Evolutionary conservation across 2,329 filamentous ascomycete genomes (phyloP).

Genomic region (Trichophyton schoenleinii): DNA sequence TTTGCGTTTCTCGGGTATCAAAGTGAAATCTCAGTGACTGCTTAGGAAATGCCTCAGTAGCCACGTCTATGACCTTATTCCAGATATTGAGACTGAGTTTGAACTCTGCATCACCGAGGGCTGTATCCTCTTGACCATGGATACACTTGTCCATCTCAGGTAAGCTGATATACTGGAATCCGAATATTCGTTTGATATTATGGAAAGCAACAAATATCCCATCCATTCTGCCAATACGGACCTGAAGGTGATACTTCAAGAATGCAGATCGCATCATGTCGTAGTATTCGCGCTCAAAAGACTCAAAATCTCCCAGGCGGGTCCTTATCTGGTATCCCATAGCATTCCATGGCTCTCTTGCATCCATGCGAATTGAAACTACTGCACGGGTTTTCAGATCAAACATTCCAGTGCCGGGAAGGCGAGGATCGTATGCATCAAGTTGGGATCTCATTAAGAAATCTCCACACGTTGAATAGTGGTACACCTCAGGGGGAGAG

Average conservation of each 20-base stretch:
- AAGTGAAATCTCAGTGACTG: constrained; percentile 66
- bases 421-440: constrained; percentile 71
- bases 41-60: constrained; percentile 61
- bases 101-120: constrained; percentile 74
- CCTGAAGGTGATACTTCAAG: constrained; percentile 92
- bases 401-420: constrained; percentile 88
- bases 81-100: constrained; percentile 64
- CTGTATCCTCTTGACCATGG: constrained; percentile 59
- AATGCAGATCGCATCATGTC: constrained; percentile 94
- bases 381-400: constrained; percentile 94
- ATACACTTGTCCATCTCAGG: constrained; percentile 78
- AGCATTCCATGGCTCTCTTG: constrained; percentile 56
- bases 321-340: constrained; percentile 75
- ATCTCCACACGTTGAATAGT: constrained; percentile 75
- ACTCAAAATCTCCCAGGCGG: constrained; percentile 68
- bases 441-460: constrained; percentile 92
- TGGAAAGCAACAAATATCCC: constrained; percentile 96
- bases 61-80: constrained; percentile 65
- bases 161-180: constrained; percentile 86
- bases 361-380: constrained; percentile 80
- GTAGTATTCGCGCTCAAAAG: constrained; percentile 88
- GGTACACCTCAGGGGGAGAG: constrained; percentile 63
- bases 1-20: constrained; percentile 53
- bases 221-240: constrained; percentile 95
- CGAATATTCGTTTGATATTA: constrained; percentile 89